These are phyloP conservation scores for Dipsacomyces acuminosporus DNA, from an alignment of 371 early-diverging fungal species.

Conservation along the genomic window DNA sequence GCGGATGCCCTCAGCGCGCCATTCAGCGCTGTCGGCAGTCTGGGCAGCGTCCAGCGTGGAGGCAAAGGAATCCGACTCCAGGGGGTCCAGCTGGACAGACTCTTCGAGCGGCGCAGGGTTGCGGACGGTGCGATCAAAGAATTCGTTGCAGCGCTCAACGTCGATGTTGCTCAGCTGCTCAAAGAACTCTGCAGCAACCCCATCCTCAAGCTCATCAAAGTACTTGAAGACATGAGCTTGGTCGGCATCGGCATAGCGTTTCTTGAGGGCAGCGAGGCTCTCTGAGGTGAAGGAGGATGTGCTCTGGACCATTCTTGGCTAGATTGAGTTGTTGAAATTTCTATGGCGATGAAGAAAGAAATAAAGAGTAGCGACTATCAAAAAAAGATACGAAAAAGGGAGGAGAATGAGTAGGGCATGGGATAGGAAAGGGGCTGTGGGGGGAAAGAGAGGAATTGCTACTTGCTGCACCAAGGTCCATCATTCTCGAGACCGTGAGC, in stretches of 20 bases:
- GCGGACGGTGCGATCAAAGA: conserved; percentile 34
- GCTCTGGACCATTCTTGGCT: conserved; percentile 24
- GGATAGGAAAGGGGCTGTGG: no score
- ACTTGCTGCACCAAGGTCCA: no score
- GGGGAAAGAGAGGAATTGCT: no score
- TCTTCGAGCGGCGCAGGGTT: conserved; percentile 3
- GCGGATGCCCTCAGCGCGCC: conserved; percentile 70
- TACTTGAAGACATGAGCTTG: conserved; percentile 89
- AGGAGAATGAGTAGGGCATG: no score
- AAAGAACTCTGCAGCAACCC: conserved; percentile 57
- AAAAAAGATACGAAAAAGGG: no score
- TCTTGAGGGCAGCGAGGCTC: conserved; percentile 50
- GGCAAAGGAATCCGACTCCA: conserved; percentile 71
- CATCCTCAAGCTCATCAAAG: conserved; percentile 61
- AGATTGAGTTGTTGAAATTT: no score
- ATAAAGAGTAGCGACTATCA: no score
- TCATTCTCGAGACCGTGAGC: no score
- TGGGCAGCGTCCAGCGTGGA: conserved; percentile 55
- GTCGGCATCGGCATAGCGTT: conserved; percentile 65
- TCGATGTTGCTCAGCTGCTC: conserved; percentile 69
- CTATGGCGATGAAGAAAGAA: not conserved
- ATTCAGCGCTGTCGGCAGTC: conserved; percentile 56
- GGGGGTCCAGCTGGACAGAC: conserved; percentile 56
- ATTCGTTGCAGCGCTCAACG: conserved; percentile 67
- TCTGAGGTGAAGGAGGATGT: conserved; percentile 42